Percentiles rank a stretch among this genome's conserved stretches.
Evolutionary conservation across 2,329 filamentous ascomycete species (phyloP).

Genomic region (Emydomyces testavorans): DNA sequence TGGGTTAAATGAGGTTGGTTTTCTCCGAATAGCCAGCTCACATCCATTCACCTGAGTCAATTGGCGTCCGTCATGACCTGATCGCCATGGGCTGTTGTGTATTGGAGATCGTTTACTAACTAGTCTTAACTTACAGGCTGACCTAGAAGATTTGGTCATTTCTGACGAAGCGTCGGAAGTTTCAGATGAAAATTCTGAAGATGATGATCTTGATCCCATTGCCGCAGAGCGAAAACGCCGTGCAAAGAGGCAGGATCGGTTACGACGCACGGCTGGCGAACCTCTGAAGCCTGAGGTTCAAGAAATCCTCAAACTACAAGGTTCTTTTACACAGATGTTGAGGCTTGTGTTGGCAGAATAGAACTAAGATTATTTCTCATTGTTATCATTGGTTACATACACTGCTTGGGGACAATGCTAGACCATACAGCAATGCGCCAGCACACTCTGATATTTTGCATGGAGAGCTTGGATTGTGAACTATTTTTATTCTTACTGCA

Average conservation of each 20-base stretch:
- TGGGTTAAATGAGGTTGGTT: conserved; percentile 62
- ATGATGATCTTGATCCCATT: conserved; percentile 77
- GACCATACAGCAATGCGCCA: too few relatives aligned
- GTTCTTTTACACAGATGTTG: conserved; percentile 71
- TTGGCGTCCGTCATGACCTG: too few relatives aligned
- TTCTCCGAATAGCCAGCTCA: too few relatives aligned
- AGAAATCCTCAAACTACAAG: conserved; percentile 68
- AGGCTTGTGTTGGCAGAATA: conserved; percentile 62
- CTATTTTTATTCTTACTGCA: too few relatives aligned
- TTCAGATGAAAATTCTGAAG: conserved; percentile 54
- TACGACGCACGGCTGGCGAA: conserved; percentile 71
- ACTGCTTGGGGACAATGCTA: background rate
- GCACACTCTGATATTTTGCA: too few relatives aligned
- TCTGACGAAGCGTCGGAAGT: conserved; percentile 59
- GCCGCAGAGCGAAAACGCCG: conserved; percentile 70
- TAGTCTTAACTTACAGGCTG: conserved; percentile 39
- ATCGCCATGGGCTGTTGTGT: too few relatives aligned
- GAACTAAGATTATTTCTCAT: background rate
- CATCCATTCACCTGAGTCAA: too few relatives aligned
- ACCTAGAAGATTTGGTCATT: conserved; percentile 75
- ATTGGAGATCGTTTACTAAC: background rate
- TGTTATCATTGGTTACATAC: background rate
- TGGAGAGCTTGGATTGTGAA: too few relatives aligned
- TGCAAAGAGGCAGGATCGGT: conserved; percentile 60
- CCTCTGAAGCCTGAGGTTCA: conserved; percentile 66